Conservation (phyloP, 306 rosid genomes). For the Cicer judaicum region DNA sequence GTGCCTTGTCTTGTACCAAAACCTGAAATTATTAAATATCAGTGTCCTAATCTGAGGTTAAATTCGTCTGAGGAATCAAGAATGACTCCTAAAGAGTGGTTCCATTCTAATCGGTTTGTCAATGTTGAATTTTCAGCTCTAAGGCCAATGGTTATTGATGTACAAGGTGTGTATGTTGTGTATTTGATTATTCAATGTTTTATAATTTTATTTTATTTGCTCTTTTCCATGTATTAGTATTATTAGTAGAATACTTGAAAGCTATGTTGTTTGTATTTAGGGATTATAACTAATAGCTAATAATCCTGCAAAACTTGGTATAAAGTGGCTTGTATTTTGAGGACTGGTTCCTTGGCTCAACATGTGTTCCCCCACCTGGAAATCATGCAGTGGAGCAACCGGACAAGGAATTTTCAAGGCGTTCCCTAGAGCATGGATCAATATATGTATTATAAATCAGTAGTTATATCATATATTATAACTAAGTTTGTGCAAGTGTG, state of each 20-base stretch:
- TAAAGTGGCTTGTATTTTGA: constrained; percentile 9
- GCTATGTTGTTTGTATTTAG: background rate
- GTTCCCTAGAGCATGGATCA: background rate
- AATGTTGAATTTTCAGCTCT: constrained; percentile 53
- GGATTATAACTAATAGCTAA: constrained; percentile 22
- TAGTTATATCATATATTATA: constrained; percentile 16
- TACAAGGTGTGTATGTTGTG: constrained; percentile 66
- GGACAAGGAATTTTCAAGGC: constrained; percentile 21
- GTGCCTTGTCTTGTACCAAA: constrained; percentile 50
- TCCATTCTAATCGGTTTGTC: constrained; percentile 48
- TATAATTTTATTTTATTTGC: background rate
- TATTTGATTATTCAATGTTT: constrained; percentile 31
- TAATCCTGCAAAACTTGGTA: constrained; percentile 11
- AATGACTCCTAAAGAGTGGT: constrained; percentile 54
- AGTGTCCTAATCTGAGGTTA: constrained; percentile 50
- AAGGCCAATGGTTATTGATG: constrained; percentile 54
- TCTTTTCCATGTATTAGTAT: background rate
- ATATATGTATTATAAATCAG: constrained; percentile 17
- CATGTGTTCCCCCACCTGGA: background rate
- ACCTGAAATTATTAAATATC: constrained; percentile 55
- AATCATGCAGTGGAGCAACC: constrained; percentile 13
- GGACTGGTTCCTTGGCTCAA: constrained; percentile 22
- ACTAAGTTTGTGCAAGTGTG: background rate
- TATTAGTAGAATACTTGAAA: background rate
- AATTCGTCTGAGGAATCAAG: constrained; percentile 51